These are phyloP conservation scores for Helicocarpus griseus DNA, from an alignment of 2,329 filamentous ascomycete species.

Conservation along the genomic window DNA sequence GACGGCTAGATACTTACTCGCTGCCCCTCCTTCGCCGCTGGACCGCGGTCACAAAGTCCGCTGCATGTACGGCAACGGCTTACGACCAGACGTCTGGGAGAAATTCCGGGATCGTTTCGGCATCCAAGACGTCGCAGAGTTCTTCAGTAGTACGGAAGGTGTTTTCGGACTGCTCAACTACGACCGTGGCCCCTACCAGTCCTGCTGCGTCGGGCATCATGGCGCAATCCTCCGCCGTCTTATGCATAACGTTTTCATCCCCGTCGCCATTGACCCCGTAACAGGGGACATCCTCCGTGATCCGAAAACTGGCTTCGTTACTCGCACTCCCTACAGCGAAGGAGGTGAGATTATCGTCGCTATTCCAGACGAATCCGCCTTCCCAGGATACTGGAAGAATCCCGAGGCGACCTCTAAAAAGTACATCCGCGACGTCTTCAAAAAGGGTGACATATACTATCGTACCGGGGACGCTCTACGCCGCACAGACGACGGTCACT, in stretches of 20 bases:
- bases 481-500: slow-evolving; percentile 52
- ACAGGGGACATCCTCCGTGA: slow-evolving; percentile 59
- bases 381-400: slow-evolving; percentile 63
- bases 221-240: slow-evolving; percentile 50
- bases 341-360: slow-evolving; percentile 69
- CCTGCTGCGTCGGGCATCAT: slow-evolving; percentile 60
- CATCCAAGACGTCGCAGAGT: slow-evolving; percentile 52
- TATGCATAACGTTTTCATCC: slow-evolving; percentile 48
- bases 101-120: slow-evolving; percentile 40
- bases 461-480: slow-evolving; percentile 58
- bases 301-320: slow-evolving; percentile 57
- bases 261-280: slow-evolving; percentile 59
- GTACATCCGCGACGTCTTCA: slow-evolving; percentile 54
- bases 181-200: slow-evolving; percentile 52
- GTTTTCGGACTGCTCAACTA: slow-evolving; percentile 54
- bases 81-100: slow-evolving; percentile 56
- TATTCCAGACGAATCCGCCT: slow-evolving; percentile 48
- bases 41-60: slow-evolving; percentile 38
- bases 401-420: slow-evolving; percentile 58
- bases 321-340: slow-evolving; percentile 51
- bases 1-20: slow-evolving; percentile 63
- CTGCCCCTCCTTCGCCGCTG: slow-evolving; percentile 44
- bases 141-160: slow-evolving; percentile 70
- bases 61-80: slow-evolving; percentile 40
- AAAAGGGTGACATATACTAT: slow-evolving; percentile 59